Conservation (phyloP, 306 rosid species). For the Begonia fuchsioides region DNA sequence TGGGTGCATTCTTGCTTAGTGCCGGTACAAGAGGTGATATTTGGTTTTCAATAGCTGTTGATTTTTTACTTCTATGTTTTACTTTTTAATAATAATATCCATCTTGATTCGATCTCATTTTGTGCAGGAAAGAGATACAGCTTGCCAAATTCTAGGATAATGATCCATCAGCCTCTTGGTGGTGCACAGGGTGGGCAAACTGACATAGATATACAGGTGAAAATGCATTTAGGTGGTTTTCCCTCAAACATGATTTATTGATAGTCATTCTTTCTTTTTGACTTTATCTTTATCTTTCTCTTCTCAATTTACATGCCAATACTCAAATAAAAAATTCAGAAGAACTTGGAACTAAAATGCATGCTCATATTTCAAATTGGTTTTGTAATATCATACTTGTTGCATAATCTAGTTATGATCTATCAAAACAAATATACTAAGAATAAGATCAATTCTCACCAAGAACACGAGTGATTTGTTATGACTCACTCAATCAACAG, state of each 20-base stretch:
- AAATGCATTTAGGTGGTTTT: neutral
- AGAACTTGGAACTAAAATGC: too few relatives aligned
- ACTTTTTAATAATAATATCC: neutral
- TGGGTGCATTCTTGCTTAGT: constrained; percentile 97
- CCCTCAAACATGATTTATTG: neutral
- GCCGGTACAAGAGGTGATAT: constrained; percentile 83
- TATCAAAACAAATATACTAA: too few relatives aligned
- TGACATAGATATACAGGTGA: constrained; percentile 90
- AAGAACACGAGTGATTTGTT: too few relatives aligned
- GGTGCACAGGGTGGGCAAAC: constrained; percentile 92
- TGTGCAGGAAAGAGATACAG: constrained; percentile 78
- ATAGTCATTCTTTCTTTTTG: neutral
- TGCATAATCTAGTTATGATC: too few relatives aligned
- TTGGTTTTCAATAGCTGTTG: neutral
- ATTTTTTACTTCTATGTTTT: constrained; percentile 1
- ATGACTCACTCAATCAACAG: too few relatives aligned
- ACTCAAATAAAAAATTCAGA: too few relatives aligned
- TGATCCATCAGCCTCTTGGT: constrained; percentile 99
- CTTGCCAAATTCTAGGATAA: constrained; percentile 92
- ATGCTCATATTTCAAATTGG: too few relatives aligned
- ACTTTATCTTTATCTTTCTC: neutral
- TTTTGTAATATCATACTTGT: too few relatives aligned
- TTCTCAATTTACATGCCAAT: neutral
- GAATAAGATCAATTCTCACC: too few relatives aligned
- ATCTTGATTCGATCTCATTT: constrained; percentile 7